These are phyloP conservation scores for Cairneyella variabilis DNA, from an alignment of 495 filamentous ascomycete genomes.

Conservation along the genomic window DNA sequence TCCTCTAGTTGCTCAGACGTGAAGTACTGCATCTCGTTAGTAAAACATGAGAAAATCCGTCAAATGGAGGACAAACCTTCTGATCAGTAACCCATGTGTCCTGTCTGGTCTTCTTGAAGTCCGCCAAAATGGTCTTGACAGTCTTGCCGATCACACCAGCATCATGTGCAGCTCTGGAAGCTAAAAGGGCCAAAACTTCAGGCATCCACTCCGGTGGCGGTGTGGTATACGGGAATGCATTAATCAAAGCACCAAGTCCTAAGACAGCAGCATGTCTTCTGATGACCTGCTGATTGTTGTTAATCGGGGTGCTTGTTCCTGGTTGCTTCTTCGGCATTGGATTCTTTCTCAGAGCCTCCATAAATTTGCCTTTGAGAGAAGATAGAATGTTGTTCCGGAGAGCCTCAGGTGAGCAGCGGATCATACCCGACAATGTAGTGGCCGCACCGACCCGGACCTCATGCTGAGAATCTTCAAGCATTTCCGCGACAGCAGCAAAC, in stretches of 20 bases:
- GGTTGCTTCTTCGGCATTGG: slow-evolving; percentile 76
- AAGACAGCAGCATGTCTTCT: slow-evolving; percentile 87
- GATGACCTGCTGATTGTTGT: slow-evolving; percentile 75
- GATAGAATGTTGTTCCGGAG: slow-evolving; percentile 74
- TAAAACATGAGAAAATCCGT: slow-evolving; percentile 81
- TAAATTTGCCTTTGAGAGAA: slow-evolving; percentile 75
- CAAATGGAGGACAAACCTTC: slow-evolving; percentile 59
- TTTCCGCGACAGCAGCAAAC: slow-evolving; percentile 85
- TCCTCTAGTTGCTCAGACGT: slow-evolving; percentile 90
- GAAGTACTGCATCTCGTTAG: slow-evolving; percentile 85
- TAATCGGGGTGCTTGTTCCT: slow-evolving; percentile 62
- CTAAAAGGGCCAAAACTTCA: slow-evolving; percentile 82
- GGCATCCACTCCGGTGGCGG: slow-evolving; percentile 94
- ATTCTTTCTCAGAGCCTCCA: slow-evolving; percentile 67
- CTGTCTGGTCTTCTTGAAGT: slow-evolving; percentile 99
- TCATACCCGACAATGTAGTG: slow-evolving; percentile 93
- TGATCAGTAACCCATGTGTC: slow-evolving; percentile 98
- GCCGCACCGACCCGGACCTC: slow-evolving; percentile 93
- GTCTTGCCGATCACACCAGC: slow-evolving; percentile 93
- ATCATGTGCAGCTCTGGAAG: slow-evolving; percentile 79
- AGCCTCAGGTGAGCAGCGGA: slow-evolving; percentile 85
- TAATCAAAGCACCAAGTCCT: slow-evolving; percentile 84
- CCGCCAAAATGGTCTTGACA: slow-evolving; percentile 91
- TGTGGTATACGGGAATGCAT: slow-evolving; percentile 95
- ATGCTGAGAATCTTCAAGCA: slow-evolving; percentile 88